Percentiles rank a stretch among this genome's conserved stretches.
phyloP scores from a whole-genome alignment of 257 asterid genomes.

The Mitragyna speciosa region DNA sequence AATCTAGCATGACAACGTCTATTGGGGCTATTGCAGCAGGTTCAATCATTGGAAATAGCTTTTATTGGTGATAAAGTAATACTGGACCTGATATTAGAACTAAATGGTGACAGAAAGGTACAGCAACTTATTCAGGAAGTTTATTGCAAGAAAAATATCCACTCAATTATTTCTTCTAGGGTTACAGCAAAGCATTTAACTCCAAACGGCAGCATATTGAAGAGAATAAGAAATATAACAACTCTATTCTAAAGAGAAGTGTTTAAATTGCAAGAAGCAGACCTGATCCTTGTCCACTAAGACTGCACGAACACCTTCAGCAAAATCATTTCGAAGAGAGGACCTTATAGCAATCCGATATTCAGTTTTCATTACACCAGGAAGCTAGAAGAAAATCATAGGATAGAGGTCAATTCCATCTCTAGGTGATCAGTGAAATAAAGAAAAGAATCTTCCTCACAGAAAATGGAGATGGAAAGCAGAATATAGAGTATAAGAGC shows the following conservation, averaged over 20 bases:
- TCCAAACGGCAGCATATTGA: background rate
- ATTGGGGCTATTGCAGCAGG: no score
- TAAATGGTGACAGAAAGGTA: no score
- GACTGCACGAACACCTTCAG: constrained; percentile 96
- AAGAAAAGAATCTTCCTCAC: background rate
- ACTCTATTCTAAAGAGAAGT: background rate
- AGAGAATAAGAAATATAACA: background rate
- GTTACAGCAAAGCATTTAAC: background rate
- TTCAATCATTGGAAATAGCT: no score
- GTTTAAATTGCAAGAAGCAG: constrained; percentile 17
- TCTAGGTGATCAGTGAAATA: constrained; percentile 2
- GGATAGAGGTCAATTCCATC: constrained; percentile 3
- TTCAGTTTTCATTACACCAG: constrained; percentile 86
- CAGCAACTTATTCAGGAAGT: no score
- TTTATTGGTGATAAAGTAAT: no score
- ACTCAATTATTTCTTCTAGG: no score
- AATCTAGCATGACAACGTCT: no score
- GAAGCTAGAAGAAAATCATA: constrained; percentile 51
- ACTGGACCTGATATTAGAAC: no score
- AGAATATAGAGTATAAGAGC: constrained; percentile 15
- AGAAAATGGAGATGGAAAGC: background rate
- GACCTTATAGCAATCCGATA: constrained; percentile 80
- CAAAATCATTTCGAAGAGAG: constrained; percentile 71
- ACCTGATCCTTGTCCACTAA: constrained; percentile 98
- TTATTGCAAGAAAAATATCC: no score